A percentile compares a stretch with the other conserved stretches of the same genome.
Conservation (phyloP, 2,329 filamentous ascomycete genomes). For the Ophioceras dolichostomum region DNA sequence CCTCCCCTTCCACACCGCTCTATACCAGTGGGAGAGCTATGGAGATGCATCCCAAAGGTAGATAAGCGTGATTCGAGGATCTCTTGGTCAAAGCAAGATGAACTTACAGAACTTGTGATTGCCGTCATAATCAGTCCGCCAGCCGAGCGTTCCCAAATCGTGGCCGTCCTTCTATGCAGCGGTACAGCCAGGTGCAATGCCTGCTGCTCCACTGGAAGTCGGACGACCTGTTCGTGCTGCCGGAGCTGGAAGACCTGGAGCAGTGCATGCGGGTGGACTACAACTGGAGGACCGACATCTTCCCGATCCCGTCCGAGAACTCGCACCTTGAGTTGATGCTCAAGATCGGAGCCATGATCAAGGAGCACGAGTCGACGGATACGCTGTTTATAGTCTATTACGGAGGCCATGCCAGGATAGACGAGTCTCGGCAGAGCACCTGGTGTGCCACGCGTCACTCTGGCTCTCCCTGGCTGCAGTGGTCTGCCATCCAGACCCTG, state of each 20-base stretch:
- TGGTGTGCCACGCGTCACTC: constrained; percentile 45
- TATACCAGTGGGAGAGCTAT: too few species aligned
- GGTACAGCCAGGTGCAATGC: constrained; percentile 42
- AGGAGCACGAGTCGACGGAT: constrained; percentile 40
- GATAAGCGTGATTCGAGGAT: too few species aligned
- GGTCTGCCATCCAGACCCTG: constrained; percentile 48
- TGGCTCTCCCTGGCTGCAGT: constrained; percentile 44
- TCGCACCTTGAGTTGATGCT: constrained; percentile 46
- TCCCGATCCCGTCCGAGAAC: constrained; percentile 45
- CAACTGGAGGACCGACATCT: constrained; percentile 43
- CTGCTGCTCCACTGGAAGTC: constrained; percentile 45
- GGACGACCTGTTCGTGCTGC: constrained; percentile 45
- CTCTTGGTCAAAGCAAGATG: too few species aligned
- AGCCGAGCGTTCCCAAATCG: constrained; percentile 43
- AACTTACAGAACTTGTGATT: too few species aligned
- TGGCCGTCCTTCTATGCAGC: constrained; percentile 34
- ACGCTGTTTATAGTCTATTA: constrained; percentile 48
- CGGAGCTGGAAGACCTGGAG: constrained; percentile 43
- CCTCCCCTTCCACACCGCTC: too few species aligned
- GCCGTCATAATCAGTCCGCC: constrained; percentile 32
- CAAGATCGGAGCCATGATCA: constrained; percentile 42
- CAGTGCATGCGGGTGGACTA: constrained; percentile 42
- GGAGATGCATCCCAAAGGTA: too few species aligned
- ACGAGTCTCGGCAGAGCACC: constrained; percentile 46
- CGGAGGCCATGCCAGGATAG: constrained; percentile 46